Percentiles rank a stretch among this genome's conserved stretches.
These are phyloP conservation scores for Middelhovenomyces tepae DNA, from an alignment of 805 yeast species.

Conservation along the genomic window DNA sequence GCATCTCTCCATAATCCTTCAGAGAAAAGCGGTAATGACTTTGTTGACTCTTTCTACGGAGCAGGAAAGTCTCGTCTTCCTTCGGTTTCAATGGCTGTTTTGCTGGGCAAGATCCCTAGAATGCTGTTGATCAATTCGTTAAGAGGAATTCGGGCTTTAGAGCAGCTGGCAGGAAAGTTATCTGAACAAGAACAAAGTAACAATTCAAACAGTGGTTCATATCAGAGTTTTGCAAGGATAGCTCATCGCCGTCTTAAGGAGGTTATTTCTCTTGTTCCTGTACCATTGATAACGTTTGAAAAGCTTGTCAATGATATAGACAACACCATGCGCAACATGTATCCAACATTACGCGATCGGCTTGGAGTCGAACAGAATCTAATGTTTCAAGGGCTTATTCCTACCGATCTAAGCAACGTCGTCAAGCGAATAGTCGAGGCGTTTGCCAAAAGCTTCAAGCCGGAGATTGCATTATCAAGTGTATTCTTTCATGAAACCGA, in stretches of 20 bases:
- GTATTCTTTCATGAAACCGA: constrained; percentile 55
- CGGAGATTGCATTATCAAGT: constrained; percentile 42
- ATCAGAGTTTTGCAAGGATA: no score
- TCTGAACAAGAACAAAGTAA: constrained; percentile 16
- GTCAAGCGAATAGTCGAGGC: constrained; percentile 36
- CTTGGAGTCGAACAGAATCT: constrained; percentile 52
- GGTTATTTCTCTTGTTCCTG: constrained; percentile 21
- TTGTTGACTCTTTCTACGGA: constrained; percentile 4
- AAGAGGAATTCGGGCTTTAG: constrained; percentile 32
- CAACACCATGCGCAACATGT: constrained; percentile 23
- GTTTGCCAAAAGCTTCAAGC: constrained; percentile 35
- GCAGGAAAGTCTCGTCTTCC: constrained; percentile 3
- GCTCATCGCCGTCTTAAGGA: constrained; percentile 23
- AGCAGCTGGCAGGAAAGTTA: constrained; percentile 17
- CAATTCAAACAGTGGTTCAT: constrained; percentile 20
- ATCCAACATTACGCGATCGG: constrained; percentile 28
- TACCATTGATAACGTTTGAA: constrained; percentile 26
- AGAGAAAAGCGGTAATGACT: constrained; percentile 1
- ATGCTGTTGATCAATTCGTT: constrained; percentile 28
- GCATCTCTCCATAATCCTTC: constrained; percentile 14
- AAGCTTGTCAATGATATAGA: constrained; percentile 33
- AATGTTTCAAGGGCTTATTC: constrained; percentile 52
- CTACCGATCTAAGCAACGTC: constrained; percentile 32
- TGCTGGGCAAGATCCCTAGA: constrained; percentile 30
- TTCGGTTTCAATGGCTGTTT: constrained; percentile 23